Evolutionary conservation across 192 early-diverging fungal genomes (phyloP).

Genomic region (Coemansia sp.): DNA sequence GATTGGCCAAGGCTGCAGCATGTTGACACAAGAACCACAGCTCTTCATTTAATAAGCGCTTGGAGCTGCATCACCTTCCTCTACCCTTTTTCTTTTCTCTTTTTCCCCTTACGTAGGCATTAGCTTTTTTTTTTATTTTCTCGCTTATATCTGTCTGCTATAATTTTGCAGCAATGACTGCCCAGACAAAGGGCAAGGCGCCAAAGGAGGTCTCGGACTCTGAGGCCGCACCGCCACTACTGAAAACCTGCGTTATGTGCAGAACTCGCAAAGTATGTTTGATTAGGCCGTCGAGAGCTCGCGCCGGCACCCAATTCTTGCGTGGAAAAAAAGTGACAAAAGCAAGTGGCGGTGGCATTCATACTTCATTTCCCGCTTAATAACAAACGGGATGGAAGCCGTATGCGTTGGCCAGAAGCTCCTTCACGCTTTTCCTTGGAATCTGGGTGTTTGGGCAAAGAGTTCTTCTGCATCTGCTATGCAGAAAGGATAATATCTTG

Average conservation of each 20-base stretch:
- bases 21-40: too few species aligned
- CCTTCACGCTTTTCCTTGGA: too few species aligned
- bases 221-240: constrained; percentile 23
- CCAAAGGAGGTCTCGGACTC: constrained; percentile 11
- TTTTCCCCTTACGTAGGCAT: constrained; percentile 1
- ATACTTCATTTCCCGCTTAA: too few species aligned
- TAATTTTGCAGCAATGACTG: constrained; percentile 8
- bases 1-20: too few species aligned
- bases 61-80: background rate
- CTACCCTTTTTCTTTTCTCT: background rate
- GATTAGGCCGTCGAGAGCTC: too few species aligned
- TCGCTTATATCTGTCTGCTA: background rate
- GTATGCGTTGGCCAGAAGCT: too few species aligned
- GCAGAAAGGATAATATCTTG: background rate
- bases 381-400: too few species aligned
- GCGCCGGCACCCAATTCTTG: too few species aligned
- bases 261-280: constrained; percentile 40
- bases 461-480: background rate
- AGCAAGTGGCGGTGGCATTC: background rate
- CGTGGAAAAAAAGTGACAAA: background rate
- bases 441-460: too few species aligned
- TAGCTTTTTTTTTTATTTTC: background rate
- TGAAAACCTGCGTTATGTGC: constrained; percentile 54
- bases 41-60: too few species aligned
- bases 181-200: constrained; percentile 34